Evolutionary conservation across 2,329 filamentous ascomycete species (phyloP).

Genomic region (Aspergillus sp.): DNA sequence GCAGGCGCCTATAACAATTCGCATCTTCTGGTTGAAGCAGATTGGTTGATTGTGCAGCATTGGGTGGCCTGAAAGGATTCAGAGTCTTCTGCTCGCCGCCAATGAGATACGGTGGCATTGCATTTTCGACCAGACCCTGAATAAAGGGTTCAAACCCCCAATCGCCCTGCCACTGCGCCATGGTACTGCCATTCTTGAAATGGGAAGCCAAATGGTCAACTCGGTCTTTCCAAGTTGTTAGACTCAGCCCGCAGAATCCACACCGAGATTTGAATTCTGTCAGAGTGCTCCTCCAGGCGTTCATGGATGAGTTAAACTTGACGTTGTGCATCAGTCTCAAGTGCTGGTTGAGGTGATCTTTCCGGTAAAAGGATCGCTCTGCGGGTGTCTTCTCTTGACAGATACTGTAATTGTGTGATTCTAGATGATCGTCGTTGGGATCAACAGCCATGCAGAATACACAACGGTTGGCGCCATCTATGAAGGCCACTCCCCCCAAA

Average conservation of each 20-base stretch:
- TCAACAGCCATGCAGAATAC: constrained; percentile 60
- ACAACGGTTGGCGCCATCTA: constrained; percentile 55
- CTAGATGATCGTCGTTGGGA: constrained; percentile 58
- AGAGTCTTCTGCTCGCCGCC: constrained; percentile 35
- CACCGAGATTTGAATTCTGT: constrained; percentile 55
- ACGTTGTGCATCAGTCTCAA: constrained; percentile 61
- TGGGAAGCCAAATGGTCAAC: constrained; percentile 44
- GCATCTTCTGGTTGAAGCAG: constrained; percentile 36
- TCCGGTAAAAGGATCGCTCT: constrained; percentile 63
- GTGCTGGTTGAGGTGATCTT: constrained; percentile 65
- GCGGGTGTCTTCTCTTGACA: constrained; percentile 63
- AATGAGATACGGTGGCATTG: constrained; percentile 42
- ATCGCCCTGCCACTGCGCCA: constrained; percentile 41
- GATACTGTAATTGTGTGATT: constrained; percentile 59
- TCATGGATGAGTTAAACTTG: constrained; percentile 58
- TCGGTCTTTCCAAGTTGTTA: constrained; percentile 46
- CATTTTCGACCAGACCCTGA: constrained; percentile 39
- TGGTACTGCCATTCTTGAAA: constrained; percentile 41
- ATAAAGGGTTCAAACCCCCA: constrained; percentile 44
- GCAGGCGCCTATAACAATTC: constrained; percentile 46
- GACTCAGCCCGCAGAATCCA: constrained; percentile 44
- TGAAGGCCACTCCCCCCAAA: constrained; percentile 54
- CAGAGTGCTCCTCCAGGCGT: constrained; percentile 59
- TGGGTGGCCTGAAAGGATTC: constrained; percentile 36
- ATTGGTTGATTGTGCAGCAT: constrained; percentile 14